Evolutionary conservation across 75 land plant genomes (phyloP), one percentile per base, ranked within the genome.

Genomic region (Cunninghamia lanceolata): DNA sequence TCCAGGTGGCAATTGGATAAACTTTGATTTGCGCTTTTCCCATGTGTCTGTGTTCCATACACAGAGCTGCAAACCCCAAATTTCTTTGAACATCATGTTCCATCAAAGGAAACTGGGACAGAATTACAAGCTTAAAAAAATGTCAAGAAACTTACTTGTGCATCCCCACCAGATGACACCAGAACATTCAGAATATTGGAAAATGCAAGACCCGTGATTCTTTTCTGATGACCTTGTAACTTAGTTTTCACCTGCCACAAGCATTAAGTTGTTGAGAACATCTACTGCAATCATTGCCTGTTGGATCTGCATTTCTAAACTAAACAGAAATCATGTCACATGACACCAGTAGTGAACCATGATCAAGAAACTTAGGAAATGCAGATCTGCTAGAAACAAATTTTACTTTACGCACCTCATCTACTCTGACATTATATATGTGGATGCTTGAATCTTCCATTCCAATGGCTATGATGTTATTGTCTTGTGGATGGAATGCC

Each of bases 1-100:
- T 47, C 97, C 95, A 87, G 92, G 70, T 21, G 94, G 97, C 63
- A 90, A 28, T 85, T 91, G 95, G 14, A 96, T 86, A 38, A 85
- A 0, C 14, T 92, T 88, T 7, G 91, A 86, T 63, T 89, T 94
- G 85, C 86, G 87, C 86, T 96, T 96, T 76, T 96, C 97, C 97
- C 97, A 96, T 47, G 86, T 85, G 45, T 96, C 97, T 21, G 88
- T 92, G 89, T 86, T 91, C 97, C 97, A 96, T 32, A 93, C 82
- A 84, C 92, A 96, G 19, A 96, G 89, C 97, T 96, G 89, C 82
- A 87, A 78, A 88, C 3, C 68, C 47, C 32, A 85, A 73, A 15
- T 21, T 10, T 15, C 2, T 76, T 21, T 36, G 0, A 46, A 52
- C 50, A 28, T 45, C 80, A 43, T 35, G 34, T 16, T 52, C 39